Conservation (phyloP, 1,284 basidiomycete genomes). For the Moniliophthora roreri region DNA sequence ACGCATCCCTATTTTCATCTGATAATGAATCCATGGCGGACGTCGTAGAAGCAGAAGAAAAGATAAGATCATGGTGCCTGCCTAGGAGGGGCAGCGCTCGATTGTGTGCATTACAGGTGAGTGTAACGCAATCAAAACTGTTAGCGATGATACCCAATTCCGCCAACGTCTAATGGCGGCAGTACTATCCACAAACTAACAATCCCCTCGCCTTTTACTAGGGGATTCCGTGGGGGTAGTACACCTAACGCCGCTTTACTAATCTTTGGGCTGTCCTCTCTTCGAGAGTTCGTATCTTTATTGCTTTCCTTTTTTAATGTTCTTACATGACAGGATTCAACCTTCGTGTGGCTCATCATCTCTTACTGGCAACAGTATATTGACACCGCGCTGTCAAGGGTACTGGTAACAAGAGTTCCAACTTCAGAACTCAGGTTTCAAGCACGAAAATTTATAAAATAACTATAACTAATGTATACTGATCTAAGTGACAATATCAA, state of each 20-base stretch:
- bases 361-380: no score
- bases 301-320: not conserved
- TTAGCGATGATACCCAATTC: not conserved
- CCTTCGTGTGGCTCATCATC: no score
- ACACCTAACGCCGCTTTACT: slow-evolving; percentile 30
- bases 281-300: not conserved
- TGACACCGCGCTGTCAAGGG: no score
- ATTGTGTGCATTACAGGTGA: not conserved
- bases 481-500: no score
- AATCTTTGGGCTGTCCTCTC: slow-evolving; percentile 30
- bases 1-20: slow-evolving; percentile 30
- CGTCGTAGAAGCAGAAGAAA: not conserved
- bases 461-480: no score
- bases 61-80: not conserved
- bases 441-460: no score
- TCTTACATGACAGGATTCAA: no score
- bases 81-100: no score
- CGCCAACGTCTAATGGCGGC: not conserved
- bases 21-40: slow-evolving; percentile 22
- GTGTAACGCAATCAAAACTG: slow-evolving; percentile 3
- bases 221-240: slow-evolving; percentile 38
- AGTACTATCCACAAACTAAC: slow-evolving; percentile 17
- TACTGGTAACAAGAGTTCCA: no score
- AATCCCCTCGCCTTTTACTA: slow-evolving; percentile 43
- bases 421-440: no score